Evolutionary conservation across 306 rosid species (phyloP).

Genomic region (Malus sieversii): DNA sequence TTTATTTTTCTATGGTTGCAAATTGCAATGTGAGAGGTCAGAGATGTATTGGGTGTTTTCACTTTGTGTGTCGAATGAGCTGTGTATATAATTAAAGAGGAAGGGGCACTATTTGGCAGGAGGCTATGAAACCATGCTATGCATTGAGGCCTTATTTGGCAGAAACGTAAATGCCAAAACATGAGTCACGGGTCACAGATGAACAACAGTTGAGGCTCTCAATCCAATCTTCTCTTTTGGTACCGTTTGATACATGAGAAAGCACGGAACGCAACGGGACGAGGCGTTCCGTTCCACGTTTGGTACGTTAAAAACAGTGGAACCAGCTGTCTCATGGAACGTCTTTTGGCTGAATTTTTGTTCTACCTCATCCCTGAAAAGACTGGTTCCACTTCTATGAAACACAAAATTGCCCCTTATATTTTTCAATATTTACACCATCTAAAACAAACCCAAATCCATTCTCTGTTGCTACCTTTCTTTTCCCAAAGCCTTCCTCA

Average conservation of each 20-base stretch:
- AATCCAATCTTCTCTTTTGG: conserved; percentile 1
- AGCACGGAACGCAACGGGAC: accelerated
- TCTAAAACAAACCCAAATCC: too few species aligned
- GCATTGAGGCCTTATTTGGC: conserved; percentile 25
- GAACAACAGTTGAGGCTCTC: conserved; percentile 11
- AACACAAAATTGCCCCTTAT: too few species aligned
- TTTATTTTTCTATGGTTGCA: conserved; percentile 5
- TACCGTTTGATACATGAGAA: too few species aligned
- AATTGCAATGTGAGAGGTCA: neutral
- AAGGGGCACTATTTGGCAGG: conserved; percentile 22
- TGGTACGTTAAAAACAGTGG: too few species aligned
- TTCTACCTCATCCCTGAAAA: accelerated
- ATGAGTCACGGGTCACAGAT: conserved; percentile 34
- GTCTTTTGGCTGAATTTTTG: too few species aligned
- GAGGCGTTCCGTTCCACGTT: accelerated
- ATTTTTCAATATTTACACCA: too few species aligned
- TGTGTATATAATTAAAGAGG: conserved; percentile 8
- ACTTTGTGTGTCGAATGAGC: conserved; percentile 7
- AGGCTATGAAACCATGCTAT: conserved; percentile 9
- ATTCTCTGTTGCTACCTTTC: too few species aligned
- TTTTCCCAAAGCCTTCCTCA: too few species aligned
- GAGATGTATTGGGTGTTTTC: neutral
- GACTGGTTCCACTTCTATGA: accelerated
- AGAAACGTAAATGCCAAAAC: conserved; percentile 16
- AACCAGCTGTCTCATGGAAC: accelerated